Evolutionary conservation across 2,329 filamentous ascomycete species (phyloP), one percentile per base, ranked within the genome.

Genomic region (Corynespora cassiicola): DNA sequence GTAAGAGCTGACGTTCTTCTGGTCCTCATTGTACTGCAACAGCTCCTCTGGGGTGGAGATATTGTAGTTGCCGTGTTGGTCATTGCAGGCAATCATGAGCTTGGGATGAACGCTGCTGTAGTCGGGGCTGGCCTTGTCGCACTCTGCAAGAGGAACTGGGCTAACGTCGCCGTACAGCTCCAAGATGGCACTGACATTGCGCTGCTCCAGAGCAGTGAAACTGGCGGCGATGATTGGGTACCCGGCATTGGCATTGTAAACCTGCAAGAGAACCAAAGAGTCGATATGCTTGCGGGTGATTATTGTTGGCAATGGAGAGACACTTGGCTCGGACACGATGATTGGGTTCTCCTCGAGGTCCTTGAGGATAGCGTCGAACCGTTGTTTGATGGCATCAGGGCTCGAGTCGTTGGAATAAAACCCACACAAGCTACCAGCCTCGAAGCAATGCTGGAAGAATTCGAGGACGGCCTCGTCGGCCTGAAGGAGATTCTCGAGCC

Each of bases 361-460:
- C 6, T 50, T 9, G 3, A 56, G 18, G 2, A 56, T 29, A 11
- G 22, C 18, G 12, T 20, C 16, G 41, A 42, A 58, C 3, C 53
- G 51, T 8, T 36, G 15, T 21, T 55, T 45, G 6, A 58, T 28
- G 5, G 49, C 39, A 6, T 38, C 19, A 29, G 37, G 39, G 4
- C 46, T 50, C 1, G 44, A 36, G 16, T 50, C 47, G 18, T 52
- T 56, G 14, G 39, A 39, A n/a, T 44, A 33, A 31, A 52, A 56
- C 3, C 14, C 18, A 22, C 56, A 59, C 9, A 26, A 18, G 1
- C 34, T 20, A 7, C 76, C 76, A 12, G 74, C 78, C 20, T 68
- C 58, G 52, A 75, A 69, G 52, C 80, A 84, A 33, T 75, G 72
- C 10, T 64, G 58, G 46, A 76, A 79, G 39, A 84, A 82, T 14